Evolutionary conservation across 257 asterid genomes (phyloP).

Genomic region (Echium plantagineum): DNA sequence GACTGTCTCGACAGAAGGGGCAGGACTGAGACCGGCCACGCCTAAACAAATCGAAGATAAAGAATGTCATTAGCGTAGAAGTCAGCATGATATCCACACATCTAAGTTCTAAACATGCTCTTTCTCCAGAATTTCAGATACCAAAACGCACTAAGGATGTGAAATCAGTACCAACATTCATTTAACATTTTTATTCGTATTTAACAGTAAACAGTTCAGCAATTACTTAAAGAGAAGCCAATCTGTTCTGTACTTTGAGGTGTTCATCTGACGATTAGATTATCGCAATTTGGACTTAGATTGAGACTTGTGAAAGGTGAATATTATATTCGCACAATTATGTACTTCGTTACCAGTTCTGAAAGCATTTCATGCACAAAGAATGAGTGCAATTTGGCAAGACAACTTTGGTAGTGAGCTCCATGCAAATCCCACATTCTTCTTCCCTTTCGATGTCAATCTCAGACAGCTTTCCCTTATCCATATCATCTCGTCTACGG

Average conservation of each 20-base stretch:
- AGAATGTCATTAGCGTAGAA: neutral
- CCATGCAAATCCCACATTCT: conserved; percentile 98
- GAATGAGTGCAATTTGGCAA: conserved; percentile 77
- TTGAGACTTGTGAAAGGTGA: neutral
- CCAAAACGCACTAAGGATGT: too few relatives aligned
- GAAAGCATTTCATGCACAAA: conserved; percentile 86
- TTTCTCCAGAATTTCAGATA: neutral
- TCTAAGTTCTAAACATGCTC: neutral
- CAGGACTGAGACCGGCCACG: conserved; percentile 2
- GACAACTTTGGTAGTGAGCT: conserved; percentile 66
- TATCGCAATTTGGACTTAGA: neutral
- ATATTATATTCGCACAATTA: neutral
- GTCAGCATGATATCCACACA: neutral
- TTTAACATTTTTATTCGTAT: too few relatives aligned
- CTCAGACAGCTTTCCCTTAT: conserved; percentile 35
- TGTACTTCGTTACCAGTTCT: conserved; percentile 53
- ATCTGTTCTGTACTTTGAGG: neutral
- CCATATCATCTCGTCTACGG: conserved; percentile 65
- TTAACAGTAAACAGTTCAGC: neutral
- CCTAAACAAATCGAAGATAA: neutral
- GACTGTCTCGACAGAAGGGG: conserved; percentile 7
- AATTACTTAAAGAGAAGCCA: neutral
- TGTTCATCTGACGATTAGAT: neutral
- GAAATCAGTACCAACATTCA: too few relatives aligned
- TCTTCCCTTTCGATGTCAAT: conserved; percentile 79